Base-by-base conservation (phyloP, 805 yeast species). In the Jamesozyma jinghongensis region DNA sequence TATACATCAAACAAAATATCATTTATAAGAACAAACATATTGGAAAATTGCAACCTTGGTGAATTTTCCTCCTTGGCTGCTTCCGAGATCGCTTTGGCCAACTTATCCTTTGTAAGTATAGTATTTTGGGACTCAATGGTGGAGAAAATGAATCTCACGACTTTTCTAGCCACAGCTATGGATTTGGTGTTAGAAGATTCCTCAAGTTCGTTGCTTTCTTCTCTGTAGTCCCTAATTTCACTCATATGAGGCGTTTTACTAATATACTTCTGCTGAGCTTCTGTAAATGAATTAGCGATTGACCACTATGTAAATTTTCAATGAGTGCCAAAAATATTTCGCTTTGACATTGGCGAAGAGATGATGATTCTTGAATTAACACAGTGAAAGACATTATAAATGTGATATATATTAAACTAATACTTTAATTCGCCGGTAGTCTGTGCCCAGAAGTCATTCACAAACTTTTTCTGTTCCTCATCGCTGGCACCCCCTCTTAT, bases 361-460 rank as follows among this genome's bases (percentile, higher is more conserved):
- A 31, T 31, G 18, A 31, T 31, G 16, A n/a, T n/a, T n/a, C n/a
- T n/a, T n/a, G n/a, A n/a, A n/a, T n/a, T n/a, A n/a, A n/a, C n/a
- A n/a, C n/a, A n/a, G n/a, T n/a, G n/a, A n/a, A n/a, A n/a, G n/a
- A n/a, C n/a, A n/a, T n/a, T n/a, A n/a, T n/a, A n/a, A n/a, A n/a
- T n/a, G n/a, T n/a, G n/a, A n/a, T n/a, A n/a, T n/a, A n/a, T n/a
- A n/a, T n/a, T 19, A 26, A 5, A 22, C 19, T 29, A 33, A 40
- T 74, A 74, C 36, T 62, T 59, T 37, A 74, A 57, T 26, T 59
- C 59, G 29, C 78, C 80, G 30, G 64, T 56, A 27, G 71, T 60
- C 40, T 72, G 71, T 10, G 60, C 45, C 79, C 80, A 74, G 52
- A 75, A 74, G 11, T 64, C 70, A 40, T 69, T 57, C 12, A 73